Percentiles rank a stretch among this genome's conserved stretches.
phyloP scores from a whole-genome alignment of 83 land plant species.

The Diphasiastrum complanatum region DNA sequence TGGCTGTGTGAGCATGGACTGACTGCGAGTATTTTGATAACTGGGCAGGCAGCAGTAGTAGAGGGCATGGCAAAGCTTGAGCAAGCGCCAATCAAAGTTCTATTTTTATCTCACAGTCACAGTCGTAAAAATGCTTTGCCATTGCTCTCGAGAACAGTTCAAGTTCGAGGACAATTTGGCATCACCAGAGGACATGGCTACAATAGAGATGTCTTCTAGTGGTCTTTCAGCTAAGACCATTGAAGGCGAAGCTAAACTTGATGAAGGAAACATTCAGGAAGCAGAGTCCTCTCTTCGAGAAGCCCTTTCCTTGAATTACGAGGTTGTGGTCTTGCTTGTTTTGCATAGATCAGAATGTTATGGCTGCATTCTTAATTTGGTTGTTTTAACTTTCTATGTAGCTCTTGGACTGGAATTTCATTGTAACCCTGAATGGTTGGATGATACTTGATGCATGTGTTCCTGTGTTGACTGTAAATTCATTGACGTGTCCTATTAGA shows the following conservation, averaged over 20 bases:
- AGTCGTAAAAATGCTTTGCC: constrained; percentile 20
- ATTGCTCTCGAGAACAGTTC: constrained; percentile 19
- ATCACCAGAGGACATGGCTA: constrained; percentile 6
- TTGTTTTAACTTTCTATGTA: no score
- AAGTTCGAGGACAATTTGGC: constrained; percentile 7
- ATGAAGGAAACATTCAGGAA: constrained; percentile 30
- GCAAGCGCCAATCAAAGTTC: no score
- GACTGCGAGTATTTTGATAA: no score
- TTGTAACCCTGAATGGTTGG: no score
- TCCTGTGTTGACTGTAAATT: no score
- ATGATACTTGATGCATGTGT: no score
- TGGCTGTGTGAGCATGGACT: no score
- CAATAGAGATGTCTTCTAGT: constrained; percentile 8
- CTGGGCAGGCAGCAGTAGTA: no score
- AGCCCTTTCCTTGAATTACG: constrained; percentile 62
- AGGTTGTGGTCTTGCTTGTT: constrained; percentile 43
- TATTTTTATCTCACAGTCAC: no score
- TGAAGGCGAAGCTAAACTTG: constrained; percentile 21
- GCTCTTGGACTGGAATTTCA: no score
- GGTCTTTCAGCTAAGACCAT: constrained; percentile 24
- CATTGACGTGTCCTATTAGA: no score
- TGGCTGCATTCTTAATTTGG: not conserved
- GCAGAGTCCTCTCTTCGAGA: constrained; percentile 91
- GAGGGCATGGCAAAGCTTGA: no score
- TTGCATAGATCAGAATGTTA: not conserved